phyloP scores from a whole-genome alignment of 495 filamentous ascomycete genomes.

The Articulospora tetracladia region DNA sequence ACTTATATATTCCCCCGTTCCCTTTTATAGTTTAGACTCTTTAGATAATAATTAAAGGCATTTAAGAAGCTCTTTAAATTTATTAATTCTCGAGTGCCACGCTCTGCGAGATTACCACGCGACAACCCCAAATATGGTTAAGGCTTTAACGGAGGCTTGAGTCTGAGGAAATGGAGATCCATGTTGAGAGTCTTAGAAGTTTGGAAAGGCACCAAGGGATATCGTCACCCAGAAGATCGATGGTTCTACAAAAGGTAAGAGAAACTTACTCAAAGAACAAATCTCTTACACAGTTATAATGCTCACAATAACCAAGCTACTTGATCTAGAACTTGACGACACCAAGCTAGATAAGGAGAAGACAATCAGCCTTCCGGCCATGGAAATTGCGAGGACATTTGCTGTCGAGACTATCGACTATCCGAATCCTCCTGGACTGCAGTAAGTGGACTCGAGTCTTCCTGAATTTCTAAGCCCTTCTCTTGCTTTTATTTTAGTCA shows the following conservation, averaged over 20 bases:
- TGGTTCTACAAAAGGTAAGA: background rate
- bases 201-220: background rate
- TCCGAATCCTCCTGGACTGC: background rate
- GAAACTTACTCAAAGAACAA: background rate
- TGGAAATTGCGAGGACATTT: background rate
- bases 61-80: no score
- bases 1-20: no score
- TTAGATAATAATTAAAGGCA: no score
- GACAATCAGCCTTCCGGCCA: background rate
- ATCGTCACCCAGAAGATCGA: background rate
- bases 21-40: no score
- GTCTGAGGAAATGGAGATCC: conserved; percentile 11
- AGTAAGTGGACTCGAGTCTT: no score
- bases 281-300: background rate
- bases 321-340: background rate
- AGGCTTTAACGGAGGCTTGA: conserved; percentile 12
- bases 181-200: conserved; percentile 1
- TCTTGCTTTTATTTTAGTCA: conserved; percentile 5
- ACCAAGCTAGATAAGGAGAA: background rate
- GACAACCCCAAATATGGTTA: background rate
- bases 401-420: background rate
- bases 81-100: no score
- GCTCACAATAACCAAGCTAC: conserved; percentile 1
- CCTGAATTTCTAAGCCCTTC: no score
- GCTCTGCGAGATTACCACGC: no score